These are phyloP conservation scores for Populus hybrid DNA, from an alignment of 441 rosid genomes.

Conservation along the genomic window DNA sequence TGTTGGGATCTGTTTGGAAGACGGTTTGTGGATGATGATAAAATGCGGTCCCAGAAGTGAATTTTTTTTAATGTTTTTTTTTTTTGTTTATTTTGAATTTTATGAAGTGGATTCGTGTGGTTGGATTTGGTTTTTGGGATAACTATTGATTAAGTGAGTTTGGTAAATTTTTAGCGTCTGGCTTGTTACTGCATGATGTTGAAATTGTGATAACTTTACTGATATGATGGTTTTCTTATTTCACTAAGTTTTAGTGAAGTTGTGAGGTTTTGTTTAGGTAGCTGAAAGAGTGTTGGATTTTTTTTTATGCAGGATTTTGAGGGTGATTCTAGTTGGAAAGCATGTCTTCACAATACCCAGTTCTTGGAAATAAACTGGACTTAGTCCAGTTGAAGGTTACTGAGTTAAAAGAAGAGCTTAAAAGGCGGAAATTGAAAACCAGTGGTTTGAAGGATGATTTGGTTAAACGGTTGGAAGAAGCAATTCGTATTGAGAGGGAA, in stretches of 20 bases:
- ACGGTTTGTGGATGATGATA: not conserved
- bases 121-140: not conserved
- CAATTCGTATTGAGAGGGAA: constrained; percentile 64
- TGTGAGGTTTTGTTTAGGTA: not conserved
- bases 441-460: constrained; percentile 91
- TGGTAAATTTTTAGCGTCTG: not conserved
- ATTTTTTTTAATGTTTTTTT: not conserved
- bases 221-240: not conserved
- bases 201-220: not conserved
- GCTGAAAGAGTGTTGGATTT: constrained; percentile 6
- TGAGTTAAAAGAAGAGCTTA: constrained; percentile 93
- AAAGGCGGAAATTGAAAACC: constrained; percentile 53
- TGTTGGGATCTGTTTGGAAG: not conserved
- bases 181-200: not conserved
- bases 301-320: constrained; percentile 14
- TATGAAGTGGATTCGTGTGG: not conserved
- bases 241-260: not conserved
- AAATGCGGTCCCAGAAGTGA: not conserved
- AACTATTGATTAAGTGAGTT: not conserved
- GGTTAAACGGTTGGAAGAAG: constrained; percentile 76
- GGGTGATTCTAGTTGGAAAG: constrained; percentile 27
- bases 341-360: constrained; percentile 76
- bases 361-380: constrained; percentile 57
- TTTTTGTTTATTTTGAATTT: too few relatives aligned
- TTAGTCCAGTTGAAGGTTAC: constrained; percentile 93